Conservation (phyloP, 2,329 filamentous ascomycete species). For the Fusarium verrucosum region DNA sequence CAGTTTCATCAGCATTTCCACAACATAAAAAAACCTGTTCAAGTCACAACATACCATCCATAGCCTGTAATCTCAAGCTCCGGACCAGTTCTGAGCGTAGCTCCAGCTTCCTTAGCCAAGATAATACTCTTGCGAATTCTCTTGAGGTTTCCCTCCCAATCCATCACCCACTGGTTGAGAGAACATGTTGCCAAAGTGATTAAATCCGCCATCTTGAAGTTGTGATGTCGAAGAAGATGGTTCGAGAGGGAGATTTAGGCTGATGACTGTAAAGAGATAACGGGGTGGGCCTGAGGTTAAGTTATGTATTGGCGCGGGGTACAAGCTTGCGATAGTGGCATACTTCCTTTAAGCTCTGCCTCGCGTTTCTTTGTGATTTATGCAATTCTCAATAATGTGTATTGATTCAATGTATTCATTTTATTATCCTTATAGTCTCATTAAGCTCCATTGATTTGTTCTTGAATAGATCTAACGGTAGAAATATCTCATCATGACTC, state of each 20-base stretch:
- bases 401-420: background rate
- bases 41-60: conserved; percentile 20
- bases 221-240: background rate
- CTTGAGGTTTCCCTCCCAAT: conserved; percentile 63
- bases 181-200: conserved; percentile 49
- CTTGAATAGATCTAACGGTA: background rate
- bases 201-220: conserved; percentile 26
- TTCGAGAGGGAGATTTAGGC: background rate
- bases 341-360: background rate
- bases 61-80: conserved; percentile 58
- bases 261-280: background rate
- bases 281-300: conserved; percentile 8
- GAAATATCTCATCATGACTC: conserved; percentile 8
- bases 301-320: conserved; percentile 28
- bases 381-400: background rate
- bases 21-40: no score
- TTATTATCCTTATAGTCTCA: fast-evolving
- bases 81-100: conserved; percentile 69
- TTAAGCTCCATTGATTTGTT: background rate
- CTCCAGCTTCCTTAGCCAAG: conserved; percentile 67
- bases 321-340: conserved; percentile 28
- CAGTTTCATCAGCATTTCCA: background rate
- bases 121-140: conserved; percentile 71
- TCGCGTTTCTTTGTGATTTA: background rate
- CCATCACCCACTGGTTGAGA: conserved; percentile 51